Base-by-base conservation (phyloP, 768 basidiomycete species). In the Lactarius trivialis region DNA sequence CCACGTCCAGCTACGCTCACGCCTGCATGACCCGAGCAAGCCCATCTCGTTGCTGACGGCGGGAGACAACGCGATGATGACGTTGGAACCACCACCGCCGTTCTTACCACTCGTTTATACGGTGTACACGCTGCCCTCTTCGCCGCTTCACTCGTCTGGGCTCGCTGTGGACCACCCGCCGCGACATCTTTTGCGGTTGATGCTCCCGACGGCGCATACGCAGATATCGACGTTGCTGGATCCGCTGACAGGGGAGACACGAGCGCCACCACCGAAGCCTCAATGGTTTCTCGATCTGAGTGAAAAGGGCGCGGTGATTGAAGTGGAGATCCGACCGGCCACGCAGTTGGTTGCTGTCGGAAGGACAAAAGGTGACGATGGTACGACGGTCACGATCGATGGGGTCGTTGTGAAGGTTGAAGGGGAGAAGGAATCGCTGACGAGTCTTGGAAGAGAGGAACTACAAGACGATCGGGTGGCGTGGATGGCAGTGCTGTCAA, bases 171-270 rank as follows among this genome's bases (percentile, higher is more conserved):
- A 80, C 63, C 73, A 74, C 36, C 77, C 82, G 8, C 79, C 79
- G 3, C 81, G 92, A 50, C 93, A 97, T 73, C 73, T 97, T 51
- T 65, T 98, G 15, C 79, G 91, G 54, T 68, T 98, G 56, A 83
- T 81, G 41, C 73, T 97, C 19, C 94, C 94, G 3, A 96, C 92
- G 2, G 86, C 90, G 21, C 88, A 86, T 64, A 91, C 85, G 70
- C 84, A 87, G 71, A 81, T 85, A 50, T 82, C 86, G 34, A 86
- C 88, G 2, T 81, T 95, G 37, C 76, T 81, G 53, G 91, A 96
- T 73, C 94, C 94, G 11, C 75, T 96, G 64, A 89, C 88, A 28
- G 88, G 86, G 17, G 83, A 86, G 74, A 79, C 76, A 58, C 80
- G 79, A 50, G 76, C 76, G 19, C 81, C 84, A 5, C 82, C 83